Percentiles rank a stretch among this genome's conserved stretches.
Evolutionary conservation across 257 asterid species (phyloP).

Genomic region (Perilla frutescens): DNA sequence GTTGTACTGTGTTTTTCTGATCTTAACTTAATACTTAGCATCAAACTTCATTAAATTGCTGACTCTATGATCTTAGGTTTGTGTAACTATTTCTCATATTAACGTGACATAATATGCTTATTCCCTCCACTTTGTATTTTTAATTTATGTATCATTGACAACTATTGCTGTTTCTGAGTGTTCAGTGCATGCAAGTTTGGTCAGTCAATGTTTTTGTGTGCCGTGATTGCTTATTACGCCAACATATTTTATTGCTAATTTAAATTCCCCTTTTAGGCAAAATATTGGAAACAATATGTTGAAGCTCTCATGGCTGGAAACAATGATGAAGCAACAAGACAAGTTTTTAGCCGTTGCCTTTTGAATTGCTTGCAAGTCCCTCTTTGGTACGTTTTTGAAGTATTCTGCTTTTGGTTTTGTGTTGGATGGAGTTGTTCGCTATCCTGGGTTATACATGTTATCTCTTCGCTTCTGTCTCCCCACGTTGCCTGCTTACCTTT

Average conservation of each 20-base stretch:
- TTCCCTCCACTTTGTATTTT: not conserved
- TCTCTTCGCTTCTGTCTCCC: slow-evolving; percentile 11
- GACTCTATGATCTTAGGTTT: slow-evolving; percentile 7
- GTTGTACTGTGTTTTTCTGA: not conserved
- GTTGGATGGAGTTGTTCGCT: slow-evolving; percentile 6
- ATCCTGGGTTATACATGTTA: not conserved
- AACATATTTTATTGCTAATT: slow-evolving; percentile 20
- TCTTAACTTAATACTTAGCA: not conserved
- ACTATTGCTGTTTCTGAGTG: slow-evolving; percentile 14
- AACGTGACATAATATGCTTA: not conserved
- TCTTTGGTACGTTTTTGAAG: slow-evolving; percentile 65
- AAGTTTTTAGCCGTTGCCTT: slow-evolving; percentile 93
- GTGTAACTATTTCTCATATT: not conserved
- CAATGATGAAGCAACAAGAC: slow-evolving; percentile 88
- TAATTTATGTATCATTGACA: not conserved
- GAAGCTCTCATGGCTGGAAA: slow-evolving; percentile 91
- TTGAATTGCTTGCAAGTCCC: slow-evolving; percentile 88
- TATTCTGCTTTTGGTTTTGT: slow-evolving; percentile 12
- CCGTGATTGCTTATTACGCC: not conserved
- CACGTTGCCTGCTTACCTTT: not conserved
- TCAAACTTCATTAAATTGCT: not conserved
- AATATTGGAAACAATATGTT: slow-evolving; percentile 94
- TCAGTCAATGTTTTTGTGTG: not conserved
- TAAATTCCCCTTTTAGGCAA: slow-evolving; percentile 58
- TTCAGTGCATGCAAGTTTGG: not conserved